Evolutionary conservation across 805 yeast species (phyloP).

Genomic region (Suhomyces pyralidae): DNA sequence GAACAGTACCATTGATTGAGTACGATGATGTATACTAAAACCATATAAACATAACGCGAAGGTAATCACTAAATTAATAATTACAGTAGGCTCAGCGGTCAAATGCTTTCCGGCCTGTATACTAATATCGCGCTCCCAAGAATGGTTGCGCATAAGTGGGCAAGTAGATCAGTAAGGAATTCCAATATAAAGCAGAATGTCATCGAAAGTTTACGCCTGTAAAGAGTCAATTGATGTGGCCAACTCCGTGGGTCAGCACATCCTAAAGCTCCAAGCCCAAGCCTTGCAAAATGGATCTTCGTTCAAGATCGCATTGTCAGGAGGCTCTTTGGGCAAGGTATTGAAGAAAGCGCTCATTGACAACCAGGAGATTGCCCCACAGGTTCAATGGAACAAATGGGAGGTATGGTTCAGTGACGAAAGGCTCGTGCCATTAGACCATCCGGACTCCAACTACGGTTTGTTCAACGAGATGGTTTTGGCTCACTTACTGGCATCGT

Average conservation of each 20-base stretch:
- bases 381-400: slow-evolving; percentile 71
- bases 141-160: background rate
- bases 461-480: slow-evolving; percentile 66
- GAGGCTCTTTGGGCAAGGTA: slow-evolving; percentile 85
- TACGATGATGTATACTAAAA: background rate
- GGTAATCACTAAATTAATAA: background rate
- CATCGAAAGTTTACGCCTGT: slow-evolving; percentile 45
- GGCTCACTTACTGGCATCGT: slow-evolving; percentile 39
- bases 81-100: background rate
- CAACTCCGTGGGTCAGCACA: slow-evolving; percentile 58
- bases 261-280: slow-evolving; percentile 59
- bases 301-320: slow-evolving; percentile 81
- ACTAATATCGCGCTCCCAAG: background rate
- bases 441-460: slow-evolving; percentile 84
- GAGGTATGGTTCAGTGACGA: slow-evolving; percentile 86
- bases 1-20: background rate
- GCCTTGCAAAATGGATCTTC: slow-evolving; percentile 45
- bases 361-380: slow-evolving; percentile 40
- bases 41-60: background rate
- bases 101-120: background rate
- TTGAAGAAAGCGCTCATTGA: slow-evolving; percentile 64
- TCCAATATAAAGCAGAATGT: slow-evolving; percentile 15
- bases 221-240: slow-evolving; percentile 61
- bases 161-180: background rate
- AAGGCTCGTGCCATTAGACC: slow-evolving; percentile 78